Conservation (phyloP, 148 eudicot genomes). For the Polygonum maritimum region DNA sequence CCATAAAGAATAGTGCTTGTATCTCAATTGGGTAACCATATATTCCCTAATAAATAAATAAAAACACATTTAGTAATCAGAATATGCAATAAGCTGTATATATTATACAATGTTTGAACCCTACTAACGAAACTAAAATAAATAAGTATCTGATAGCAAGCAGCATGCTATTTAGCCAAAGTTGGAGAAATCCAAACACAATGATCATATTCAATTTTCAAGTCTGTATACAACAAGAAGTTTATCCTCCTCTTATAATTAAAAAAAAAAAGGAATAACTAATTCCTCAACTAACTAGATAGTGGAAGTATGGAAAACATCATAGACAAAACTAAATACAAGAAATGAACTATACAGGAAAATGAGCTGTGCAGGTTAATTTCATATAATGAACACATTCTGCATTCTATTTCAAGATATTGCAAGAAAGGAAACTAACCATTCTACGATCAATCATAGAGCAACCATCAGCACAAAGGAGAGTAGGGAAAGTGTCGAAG, state of each 20-base stretch:
- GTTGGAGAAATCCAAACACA: no score
- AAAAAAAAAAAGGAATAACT: no score
- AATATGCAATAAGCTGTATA: neutral
- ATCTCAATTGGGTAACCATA: conserved; percentile 47
- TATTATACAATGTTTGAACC: no score
- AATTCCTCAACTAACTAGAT: no score
- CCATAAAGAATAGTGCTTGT: conserved; percentile 49
- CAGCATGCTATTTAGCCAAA: no score
- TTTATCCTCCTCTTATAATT: no score
- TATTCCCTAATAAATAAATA: conserved; percentile 23
- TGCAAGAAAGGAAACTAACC: conserved; percentile 24
- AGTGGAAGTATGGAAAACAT: no score
- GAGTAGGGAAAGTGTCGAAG: conserved; percentile 54
- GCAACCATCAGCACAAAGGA: conserved; percentile 54
- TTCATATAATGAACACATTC: neutral
- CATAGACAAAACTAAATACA: no score
- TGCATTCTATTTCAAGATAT: neutral
- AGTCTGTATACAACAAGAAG: no score
- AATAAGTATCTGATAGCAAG: no score
- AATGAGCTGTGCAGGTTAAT: neutral
- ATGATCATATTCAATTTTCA: no score
- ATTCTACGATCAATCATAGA: conserved; percentile 58
- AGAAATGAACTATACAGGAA: neutral
- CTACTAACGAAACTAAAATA: no score
- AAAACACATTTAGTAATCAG: neutral